These are phyloP conservation scores for Closterium sp. DNA, from an alignment of 139 green algal species.

Conservation along the genomic window DNA sequence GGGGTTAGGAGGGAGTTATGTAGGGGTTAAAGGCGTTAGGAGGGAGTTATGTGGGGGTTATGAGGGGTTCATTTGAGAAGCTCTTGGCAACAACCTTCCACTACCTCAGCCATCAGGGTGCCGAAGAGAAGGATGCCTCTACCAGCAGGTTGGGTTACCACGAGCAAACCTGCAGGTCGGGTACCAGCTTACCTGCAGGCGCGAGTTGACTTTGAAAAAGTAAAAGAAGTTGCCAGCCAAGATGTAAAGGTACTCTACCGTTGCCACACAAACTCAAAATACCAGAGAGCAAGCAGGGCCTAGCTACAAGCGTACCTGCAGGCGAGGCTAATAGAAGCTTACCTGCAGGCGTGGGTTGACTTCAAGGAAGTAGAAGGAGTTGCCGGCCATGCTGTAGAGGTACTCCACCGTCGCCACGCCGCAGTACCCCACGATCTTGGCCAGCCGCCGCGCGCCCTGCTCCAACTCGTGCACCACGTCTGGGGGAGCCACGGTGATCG, in stretches of 20 bases:
- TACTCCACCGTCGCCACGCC: slow-evolving; percentile 96
- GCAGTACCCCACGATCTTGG: slow-evolving; percentile 70
- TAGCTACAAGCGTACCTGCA: too few species aligned
- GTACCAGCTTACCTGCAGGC: slow-evolving; percentile 69
- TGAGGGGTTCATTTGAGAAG: too few species aligned
- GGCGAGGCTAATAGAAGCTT: too few species aligned
- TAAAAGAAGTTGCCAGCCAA: slow-evolving; percentile 80
- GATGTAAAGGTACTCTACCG: slow-evolving; percentile 94
- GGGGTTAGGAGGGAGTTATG: too few species aligned
- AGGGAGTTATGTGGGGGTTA: not conserved
- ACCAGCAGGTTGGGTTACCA: too few species aligned
- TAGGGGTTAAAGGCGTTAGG: slow-evolving; percentile 49
- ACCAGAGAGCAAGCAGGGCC: too few species aligned
- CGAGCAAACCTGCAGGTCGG: too few species aligned
- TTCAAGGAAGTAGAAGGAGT: slow-evolving; percentile 95
- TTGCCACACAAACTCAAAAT: too few species aligned
- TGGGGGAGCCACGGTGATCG: slow-evolving; percentile 69
- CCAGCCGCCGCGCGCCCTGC: slow-evolving; percentile 79
- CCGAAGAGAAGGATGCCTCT: too few species aligned
- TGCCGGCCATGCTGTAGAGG: slow-evolving; percentile 81
- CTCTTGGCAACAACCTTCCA: too few species aligned
- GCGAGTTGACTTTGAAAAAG: slow-evolving; percentile 98
- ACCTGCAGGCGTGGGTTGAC: slow-evolving; percentile 94
- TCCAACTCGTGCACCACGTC: slow-evolving; percentile 61
- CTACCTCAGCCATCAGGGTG: slow-evolving; percentile 68